A percentile compares a stretch with the other conserved stretches of the same genome.
Evolutionary conservation across 2,329 filamentous ascomycete species (phyloP).

Genomic region (Penicillium sp.): DNA sequence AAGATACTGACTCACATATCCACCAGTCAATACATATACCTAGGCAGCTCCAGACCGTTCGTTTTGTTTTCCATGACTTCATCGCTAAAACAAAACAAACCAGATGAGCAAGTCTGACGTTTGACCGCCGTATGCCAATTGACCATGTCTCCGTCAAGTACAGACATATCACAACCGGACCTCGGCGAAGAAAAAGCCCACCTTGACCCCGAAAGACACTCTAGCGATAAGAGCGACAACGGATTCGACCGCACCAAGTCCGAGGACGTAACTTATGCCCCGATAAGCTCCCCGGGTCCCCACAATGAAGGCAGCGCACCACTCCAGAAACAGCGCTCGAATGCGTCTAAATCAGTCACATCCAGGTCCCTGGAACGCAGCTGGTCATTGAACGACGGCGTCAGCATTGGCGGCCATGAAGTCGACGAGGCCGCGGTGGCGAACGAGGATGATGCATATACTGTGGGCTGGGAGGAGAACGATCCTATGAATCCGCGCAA

Average conservation of each 20-base stretch:
- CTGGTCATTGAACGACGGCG: slow-evolving; percentile 40
- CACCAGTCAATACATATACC: background rate
- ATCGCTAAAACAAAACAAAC: background rate
- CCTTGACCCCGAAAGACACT: slow-evolving; percentile 4
- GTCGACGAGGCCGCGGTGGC: slow-evolving; percentile 24
- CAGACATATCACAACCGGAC: slow-evolving; percentile 6
- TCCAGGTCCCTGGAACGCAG: slow-evolving; percentile 27
- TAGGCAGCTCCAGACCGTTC: background rate
- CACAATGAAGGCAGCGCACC: slow-evolving; percentile 16
- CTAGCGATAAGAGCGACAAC: slow-evolving; percentile 6
- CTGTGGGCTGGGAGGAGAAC: slow-evolving; percentile 73
- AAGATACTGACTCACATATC: background rate
- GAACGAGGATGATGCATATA: slow-evolving; percentile 49
- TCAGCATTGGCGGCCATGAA: slow-evolving; percentile 27
- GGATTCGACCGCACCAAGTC: slow-evolving; percentile 13
- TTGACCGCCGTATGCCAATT: background rate
- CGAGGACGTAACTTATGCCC: slow-evolving; percentile 18
- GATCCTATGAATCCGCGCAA: slow-evolving; percentile 75
- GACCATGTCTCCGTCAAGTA: slow-evolving; percentile 1
- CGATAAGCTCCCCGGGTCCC: slow-evolving; percentile 21
- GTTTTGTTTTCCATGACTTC: background rate
- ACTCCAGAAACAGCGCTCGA: slow-evolving; percentile 24
- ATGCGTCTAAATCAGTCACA: slow-evolving; percentile 21
- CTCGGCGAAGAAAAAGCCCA: slow-evolving; percentile 9
- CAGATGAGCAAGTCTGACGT: background rate